Evolutionary conservation across 495 filamentous ascomycete species (phyloP), one percentile per base, ranked within the genome.

Genomic region (Sabuloglossum arenarium): DNA sequence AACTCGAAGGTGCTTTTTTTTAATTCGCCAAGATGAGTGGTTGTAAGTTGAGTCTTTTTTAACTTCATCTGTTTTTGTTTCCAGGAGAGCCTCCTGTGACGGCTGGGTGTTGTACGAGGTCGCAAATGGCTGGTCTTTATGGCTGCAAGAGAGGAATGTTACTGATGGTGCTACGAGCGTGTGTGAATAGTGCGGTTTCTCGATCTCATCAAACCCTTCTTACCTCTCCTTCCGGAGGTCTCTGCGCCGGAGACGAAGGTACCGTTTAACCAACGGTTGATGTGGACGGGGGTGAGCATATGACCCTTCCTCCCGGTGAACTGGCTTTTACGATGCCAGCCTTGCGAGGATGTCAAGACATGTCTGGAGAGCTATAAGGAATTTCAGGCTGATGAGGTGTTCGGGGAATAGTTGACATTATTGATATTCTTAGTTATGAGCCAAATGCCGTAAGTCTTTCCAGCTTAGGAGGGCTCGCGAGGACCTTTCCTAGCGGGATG

Each of bases 361-460:
- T 25, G 45, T 19, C 23, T 29, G 16, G 47, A 11, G 11, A 27
- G 23, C 14, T 51, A 14, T 19, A 6, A 6, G 28, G 12, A 19
- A 29, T 3, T 29, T 21, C 23, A 16, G 1, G 47, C 47, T 51
- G 47, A 51, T 29, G 23, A 29, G 45, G 49, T 50, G 11, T 61
- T 34, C 39, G 43, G 16, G 39, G 8, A 56, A n/a, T 61, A 81
- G 79, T 80, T 95, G 71, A 97, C 90, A 56, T 76, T 96, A 61
- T 73, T 96, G 65, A 93, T 96, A 73, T 98, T 97, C 79, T 76
- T 98, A 83, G 90, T 99, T 68, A 99, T 99, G 93, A 94, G 86
- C 73, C 91, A 99, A 73, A 97, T 99, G 91, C 93, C 93, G 50
- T 58, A 56, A 28, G 55, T 55, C 61, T 49, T 68, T 66, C 60